These are phyloP conservation scores for Fusarium abutilonis DNA, from an alignment of 2,329 filamentous ascomycete genomes.

Conservation along the genomic window DNA sequence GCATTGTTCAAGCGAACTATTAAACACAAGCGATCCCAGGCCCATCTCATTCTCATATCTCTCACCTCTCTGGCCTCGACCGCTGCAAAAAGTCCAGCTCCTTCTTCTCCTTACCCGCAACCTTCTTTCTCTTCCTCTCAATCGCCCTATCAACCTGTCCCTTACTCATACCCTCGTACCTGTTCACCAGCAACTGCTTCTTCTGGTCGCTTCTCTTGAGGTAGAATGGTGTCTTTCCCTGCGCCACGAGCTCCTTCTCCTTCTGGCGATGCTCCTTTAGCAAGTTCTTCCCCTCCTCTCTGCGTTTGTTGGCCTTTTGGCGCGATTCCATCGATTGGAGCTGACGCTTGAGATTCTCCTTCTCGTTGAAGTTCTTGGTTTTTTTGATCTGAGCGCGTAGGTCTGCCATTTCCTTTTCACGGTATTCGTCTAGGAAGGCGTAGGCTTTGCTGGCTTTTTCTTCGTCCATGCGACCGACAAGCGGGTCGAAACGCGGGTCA, in stretches of 20 bases:
- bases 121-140: conserved; percentile 90
- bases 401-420: conserved; percentile 81
- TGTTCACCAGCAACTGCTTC: conserved; percentile 81
- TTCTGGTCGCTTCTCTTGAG: conserved; percentile 93
- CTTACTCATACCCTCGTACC: conserved; percentile 84
- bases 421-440: conserved; percentile 87
- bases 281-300: conserved; percentile 75
- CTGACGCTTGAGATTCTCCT: conserved; percentile 75
- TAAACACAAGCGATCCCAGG: too few species aligned
- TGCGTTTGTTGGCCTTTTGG: conserved; percentile 74
- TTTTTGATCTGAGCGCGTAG: conserved; percentile 73
- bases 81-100: conserved; percentile 62
- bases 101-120: conserved; percentile 84
- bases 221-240: conserved; percentile 94
- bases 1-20: too few species aligned
- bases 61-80: conserved; percentile 29
- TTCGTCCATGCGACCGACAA: conserved; percentile 63
- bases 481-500: conserved; percentile 88
- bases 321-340: conserved; percentile 82
- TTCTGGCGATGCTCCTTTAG: conserved; percentile 78
- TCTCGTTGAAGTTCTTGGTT: conserved; percentile 70
- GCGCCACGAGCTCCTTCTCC: conserved; percentile 84
- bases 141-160: conserved; percentile 85
- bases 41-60: too few species aligned
- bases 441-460: conserved; percentile 76